phyloP scores from a whole-genome alignment of 2,329 filamentous ascomycete species.

The Hawksworthiomyces lignivorus region DNA sequence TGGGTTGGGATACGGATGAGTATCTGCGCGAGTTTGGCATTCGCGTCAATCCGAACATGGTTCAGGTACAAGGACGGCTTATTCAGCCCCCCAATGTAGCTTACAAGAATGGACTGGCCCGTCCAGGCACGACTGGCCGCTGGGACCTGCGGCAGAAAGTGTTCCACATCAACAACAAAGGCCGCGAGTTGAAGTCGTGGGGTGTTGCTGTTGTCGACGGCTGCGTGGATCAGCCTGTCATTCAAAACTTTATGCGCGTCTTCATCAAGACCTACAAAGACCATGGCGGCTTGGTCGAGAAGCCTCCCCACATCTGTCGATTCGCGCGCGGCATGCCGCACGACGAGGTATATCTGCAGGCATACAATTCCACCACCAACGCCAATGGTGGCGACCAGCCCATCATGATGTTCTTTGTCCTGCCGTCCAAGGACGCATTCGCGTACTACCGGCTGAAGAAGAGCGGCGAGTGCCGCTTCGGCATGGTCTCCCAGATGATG shows the following conservation, averaged over 20 bases:
- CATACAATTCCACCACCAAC: conserved; percentile 46
- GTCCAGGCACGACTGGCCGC: conserved; percentile 61
- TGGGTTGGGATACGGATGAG: conserved; percentile 61
- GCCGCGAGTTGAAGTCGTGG: conserved; percentile 59
- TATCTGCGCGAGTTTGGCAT: conserved; percentile 69
- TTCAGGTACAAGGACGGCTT: conserved; percentile 61
- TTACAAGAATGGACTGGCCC: conserved; percentile 51
- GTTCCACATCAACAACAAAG: conserved; percentile 59
- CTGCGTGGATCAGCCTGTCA: conserved; percentile 45
- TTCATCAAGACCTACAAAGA: conserved; percentile 40
- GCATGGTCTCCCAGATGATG: conserved; percentile 78
- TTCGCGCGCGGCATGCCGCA: conserved; percentile 19
- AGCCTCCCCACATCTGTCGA: conserved; percentile 24
- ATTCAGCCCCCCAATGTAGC: conserved; percentile 63
- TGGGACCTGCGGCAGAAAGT: conserved; percentile 84
- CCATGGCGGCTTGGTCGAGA: conserved; percentile 41
- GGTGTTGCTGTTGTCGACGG: conserved; percentile 60
- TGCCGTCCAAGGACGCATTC: conserved; percentile 62
- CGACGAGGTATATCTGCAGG: conserved; percentile 42
- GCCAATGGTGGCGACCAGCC: conserved; percentile 49
- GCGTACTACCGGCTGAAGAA: conserved; percentile 85
- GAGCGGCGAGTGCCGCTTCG: conserved; percentile 75
- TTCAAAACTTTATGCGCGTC: conserved; percentile 44
- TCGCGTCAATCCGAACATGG: conserved; percentile 55
- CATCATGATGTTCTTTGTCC: conserved; percentile 72